Conservation (phyloP, 192 early-diverging fungal species). For the Coemansia sp. region DNA sequence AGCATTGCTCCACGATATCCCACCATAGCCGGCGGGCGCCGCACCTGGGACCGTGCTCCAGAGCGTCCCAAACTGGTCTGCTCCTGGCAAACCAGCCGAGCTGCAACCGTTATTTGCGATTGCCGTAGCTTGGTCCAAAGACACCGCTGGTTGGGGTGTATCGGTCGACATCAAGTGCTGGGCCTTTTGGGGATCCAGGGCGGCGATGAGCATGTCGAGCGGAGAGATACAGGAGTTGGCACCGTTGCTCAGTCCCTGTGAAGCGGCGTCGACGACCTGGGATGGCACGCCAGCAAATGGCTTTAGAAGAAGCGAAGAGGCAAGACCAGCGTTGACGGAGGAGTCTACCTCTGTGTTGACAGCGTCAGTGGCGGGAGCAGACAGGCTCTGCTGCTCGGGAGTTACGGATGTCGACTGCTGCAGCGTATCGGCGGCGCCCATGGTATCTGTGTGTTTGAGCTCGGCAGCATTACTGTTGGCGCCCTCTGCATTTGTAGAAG, state of each 20-base stretch:
- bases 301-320: slow-evolving; percentile 46
- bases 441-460: background rate
- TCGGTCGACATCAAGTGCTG: slow-evolving; percentile 5
- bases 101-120: background rate
- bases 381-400: background rate
- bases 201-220: slow-evolving; percentile 55
- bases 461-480: background rate
- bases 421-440: background rate
- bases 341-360: background rate
- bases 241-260: slow-evolving; percentile 32
- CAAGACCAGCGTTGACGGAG: background rate
- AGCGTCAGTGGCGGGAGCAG: background rate
- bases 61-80: background rate
- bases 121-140: background rate
- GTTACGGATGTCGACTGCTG: background rate
- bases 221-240: slow-evolving; percentile 29
- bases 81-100: background rate
- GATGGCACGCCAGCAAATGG: slow-evolving; percentile 17
- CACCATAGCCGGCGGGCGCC: background rate
- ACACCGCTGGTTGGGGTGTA: slow-evolving; percentile 6
- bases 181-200: slow-evolving; percentile 38
- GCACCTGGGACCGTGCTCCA: background rate
- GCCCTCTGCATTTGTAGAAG: background rate
- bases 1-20: slow-evolving; percentile 13
- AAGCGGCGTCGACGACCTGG: slow-evolving; percentile 6